phyloP scores from a whole-genome alignment of 352 stramenopile genomes.

The Phytophthora agathidicida region DNA sequence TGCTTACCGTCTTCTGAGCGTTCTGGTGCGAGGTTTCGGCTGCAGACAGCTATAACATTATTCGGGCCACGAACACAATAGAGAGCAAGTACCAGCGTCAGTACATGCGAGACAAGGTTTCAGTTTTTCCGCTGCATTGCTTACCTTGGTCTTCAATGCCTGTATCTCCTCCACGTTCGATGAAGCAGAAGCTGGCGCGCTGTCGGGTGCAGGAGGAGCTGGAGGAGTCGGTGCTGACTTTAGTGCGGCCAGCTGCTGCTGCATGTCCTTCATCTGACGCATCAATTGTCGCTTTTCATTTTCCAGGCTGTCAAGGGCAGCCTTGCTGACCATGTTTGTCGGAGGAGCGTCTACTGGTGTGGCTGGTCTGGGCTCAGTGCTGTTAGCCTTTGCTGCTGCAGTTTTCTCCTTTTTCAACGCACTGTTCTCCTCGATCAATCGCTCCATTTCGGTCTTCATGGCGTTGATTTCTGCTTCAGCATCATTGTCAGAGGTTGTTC shows the following conservation, averaged over 20 bases:
- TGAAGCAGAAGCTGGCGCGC: neutral
- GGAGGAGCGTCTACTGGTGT: neutral
- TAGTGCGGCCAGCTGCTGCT: slow-evolving; percentile 51
- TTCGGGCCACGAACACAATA: neutral
- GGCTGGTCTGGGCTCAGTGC: slow-evolving; percentile 9
- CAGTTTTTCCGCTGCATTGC: neutral
- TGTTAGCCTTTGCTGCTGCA: slow-evolving; percentile 8
- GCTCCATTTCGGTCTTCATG: slow-evolving; percentile 80
- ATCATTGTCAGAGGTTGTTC: slow-evolving; percentile 40
- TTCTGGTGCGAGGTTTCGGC: slow-evolving; percentile 37
- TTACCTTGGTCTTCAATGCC: slow-evolving; percentile 64
- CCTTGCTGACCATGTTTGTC: slow-evolving; percentile 34
- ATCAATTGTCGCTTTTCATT: slow-evolving; percentile 59
- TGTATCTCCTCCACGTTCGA: slow-evolving; percentile 49
- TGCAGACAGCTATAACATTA: slow-evolving; percentile 42
- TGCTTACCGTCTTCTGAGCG: slow-evolving; percentile 62
- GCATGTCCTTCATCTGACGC: slow-evolving; percentile 65
- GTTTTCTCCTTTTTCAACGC: slow-evolving; percentile 33
- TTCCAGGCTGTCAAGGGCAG: slow-evolving; percentile 56
- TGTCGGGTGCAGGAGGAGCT: slow-evolving; percentile 7
- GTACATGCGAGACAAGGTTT: too few relatives aligned
- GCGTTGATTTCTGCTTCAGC: slow-evolving; percentile 62
- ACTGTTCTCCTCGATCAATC: slow-evolving; percentile 75
- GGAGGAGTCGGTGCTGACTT: slow-evolving; percentile 24
- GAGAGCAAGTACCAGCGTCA: too few relatives aligned